Percentiles rank a stretch among this genome's conserved stretches.
phyloP scores from a whole-genome alignment of 345 rosid species.

The Eutrema japonicum region DNA sequence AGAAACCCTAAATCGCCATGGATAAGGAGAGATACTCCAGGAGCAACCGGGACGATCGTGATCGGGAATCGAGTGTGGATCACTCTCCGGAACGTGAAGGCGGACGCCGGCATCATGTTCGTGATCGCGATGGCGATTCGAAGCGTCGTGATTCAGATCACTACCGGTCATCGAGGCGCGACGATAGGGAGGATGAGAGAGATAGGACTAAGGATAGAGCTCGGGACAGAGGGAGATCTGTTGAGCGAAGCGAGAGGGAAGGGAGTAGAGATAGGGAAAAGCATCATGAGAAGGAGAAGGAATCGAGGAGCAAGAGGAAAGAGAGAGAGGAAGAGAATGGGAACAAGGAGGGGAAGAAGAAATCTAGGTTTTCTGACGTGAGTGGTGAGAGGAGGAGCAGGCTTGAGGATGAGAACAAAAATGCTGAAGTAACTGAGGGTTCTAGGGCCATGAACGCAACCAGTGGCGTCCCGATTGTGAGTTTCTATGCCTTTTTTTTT shows the following conservation, averaged over 20 bases:
- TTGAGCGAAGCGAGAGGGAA: conserved; percentile 41
- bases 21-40: conserved; percentile 59
- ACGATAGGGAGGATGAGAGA: conserved; percentile 48
- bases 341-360: conserved; percentile 50
- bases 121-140: conserved; percentile 52
- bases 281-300: conserved; percentile 44
- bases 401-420: conserved; percentile 54
- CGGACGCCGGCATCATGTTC: conserved; percentile 29
- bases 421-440: conserved; percentile 29
- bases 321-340: conserved; percentile 49
- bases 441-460: conserved; percentile 46
- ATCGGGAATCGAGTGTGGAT: conserved; percentile 53
- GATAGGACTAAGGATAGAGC: conserved; percentile 45
- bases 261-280: conserved; percentile 44
- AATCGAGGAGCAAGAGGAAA: conserved; percentile 43
- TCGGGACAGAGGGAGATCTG: conserved; percentile 46
- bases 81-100: conserved; percentile 46
- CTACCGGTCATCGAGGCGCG: conserved; percentile 60
- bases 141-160: conserved; percentile 58
- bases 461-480: conserved; percentile 55
- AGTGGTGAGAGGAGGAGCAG: conserved; percentile 56
- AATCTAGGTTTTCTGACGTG: conserved; percentile 50
- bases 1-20: conserved; percentile 55
- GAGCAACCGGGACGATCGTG: conserved; percentile 56
- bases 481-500: conserved; percentile 21